Evolutionary conservation across 164 flowering plant genomes (phyloP).

Genomic region (Dillenia turbinata): DNA sequence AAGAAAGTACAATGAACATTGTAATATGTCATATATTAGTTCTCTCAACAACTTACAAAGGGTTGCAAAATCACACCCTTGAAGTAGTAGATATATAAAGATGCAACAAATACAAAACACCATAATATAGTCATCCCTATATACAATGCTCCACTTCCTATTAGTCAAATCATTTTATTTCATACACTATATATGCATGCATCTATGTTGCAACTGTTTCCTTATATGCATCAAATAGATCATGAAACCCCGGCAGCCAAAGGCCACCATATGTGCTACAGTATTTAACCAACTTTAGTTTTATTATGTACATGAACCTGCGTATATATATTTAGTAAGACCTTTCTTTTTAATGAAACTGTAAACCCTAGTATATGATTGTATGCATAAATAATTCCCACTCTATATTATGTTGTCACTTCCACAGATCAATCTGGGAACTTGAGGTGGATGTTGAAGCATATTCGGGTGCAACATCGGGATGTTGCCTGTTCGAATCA

Average conservation of each 20-base stretch:
- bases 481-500: conserved; percentile 29
- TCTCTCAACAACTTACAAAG: no score
- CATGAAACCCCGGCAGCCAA: conserved; percentile 14
- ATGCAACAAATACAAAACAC: conserved; percentile 8
- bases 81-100: no score
- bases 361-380: conserved; percentile 24
- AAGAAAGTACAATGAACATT: no score
- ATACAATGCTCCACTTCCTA: conserved; percentile 14
- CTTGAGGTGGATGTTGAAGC: conserved; percentile 53
- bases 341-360: conserved; percentile 11
- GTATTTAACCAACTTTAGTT: conserved; percentile 23
- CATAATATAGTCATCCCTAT: conserved; percentile 16
- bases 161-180: conserved; percentile 12
- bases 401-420: conserved; percentile 30
- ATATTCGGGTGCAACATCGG: conserved; percentile 33
- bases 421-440: conserved; percentile 71
- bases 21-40: no score
- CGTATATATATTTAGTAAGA: conserved; percentile 4
- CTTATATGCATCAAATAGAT: conserved; percentile 4
- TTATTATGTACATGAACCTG: conserved; percentile 58
- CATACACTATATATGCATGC: conserved; percentile 6
- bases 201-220: no score
- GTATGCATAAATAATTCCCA: conserved; percentile 1
- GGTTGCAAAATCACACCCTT: no score
- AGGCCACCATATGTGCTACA: not conserved